A percentile compares a stretch with the other conserved stretches of the same genome.
These are phyloP conservation scores for Mycena venus DNA, from an alignment of 768 basidiomycete species.

Conservation along the genomic window DNA sequence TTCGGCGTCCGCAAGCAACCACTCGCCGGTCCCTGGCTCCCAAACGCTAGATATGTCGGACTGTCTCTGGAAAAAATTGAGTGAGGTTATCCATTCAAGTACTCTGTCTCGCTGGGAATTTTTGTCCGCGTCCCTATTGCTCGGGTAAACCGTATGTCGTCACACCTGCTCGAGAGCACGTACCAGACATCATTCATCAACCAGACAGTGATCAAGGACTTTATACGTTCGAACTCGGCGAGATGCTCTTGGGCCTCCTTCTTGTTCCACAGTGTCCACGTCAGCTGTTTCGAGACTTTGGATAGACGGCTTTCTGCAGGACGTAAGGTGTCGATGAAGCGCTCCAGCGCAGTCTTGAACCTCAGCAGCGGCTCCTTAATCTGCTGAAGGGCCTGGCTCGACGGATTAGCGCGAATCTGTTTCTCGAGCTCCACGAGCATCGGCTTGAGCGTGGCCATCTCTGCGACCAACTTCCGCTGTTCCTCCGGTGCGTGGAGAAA, in stretches of 20 bases:
- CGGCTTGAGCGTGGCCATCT: not conserved
- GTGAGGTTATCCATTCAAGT: not conserved
- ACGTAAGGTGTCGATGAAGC: not conserved
- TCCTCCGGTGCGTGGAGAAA: not conserved
- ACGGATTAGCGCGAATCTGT: not conserved
- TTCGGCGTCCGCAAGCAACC: not conserved
- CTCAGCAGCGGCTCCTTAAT: not conserved
- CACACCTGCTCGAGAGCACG: not conserved
- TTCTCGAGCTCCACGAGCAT: not conserved
- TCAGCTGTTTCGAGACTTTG: conserved; percentile 5
- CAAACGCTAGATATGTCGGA: not conserved
- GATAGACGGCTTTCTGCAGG: not conserved
- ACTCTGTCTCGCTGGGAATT: not conserved
- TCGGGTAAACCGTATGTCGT: not conserved
- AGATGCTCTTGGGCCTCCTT: conserved; percentile 1
- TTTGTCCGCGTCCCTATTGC: not conserved
- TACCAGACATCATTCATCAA: not conserved
- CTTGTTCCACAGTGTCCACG: not conserved
- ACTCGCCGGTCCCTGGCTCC: not conserved
- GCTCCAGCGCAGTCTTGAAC: not conserved
- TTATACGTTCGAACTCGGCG: not conserved
- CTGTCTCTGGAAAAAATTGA: conserved; percentile 9
- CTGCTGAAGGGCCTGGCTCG: not conserved
- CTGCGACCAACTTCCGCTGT: not conserved
- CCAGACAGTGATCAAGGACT: not conserved